phyloP scores from a whole-genome alignment of 2,329 filamentous ascomycete species.

The Penicillium fuscoglaucum region DNA sequence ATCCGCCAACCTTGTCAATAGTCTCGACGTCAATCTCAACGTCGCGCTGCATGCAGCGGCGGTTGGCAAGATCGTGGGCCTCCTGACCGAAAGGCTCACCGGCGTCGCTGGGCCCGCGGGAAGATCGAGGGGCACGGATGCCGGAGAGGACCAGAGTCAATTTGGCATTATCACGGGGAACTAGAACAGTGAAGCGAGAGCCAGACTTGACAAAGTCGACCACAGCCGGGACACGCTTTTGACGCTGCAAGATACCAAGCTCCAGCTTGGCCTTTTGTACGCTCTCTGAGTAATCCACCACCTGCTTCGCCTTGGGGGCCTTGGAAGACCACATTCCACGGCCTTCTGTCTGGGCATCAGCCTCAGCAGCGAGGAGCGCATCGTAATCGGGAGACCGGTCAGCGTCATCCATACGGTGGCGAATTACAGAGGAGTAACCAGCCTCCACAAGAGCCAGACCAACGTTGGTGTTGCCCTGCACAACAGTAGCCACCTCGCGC shows the following conservation, averaged over 20 bases:
- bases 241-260: slow-evolving; percentile 79
- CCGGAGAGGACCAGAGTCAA: slow-evolving; percentile 92
- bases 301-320: slow-evolving; percentile 76
- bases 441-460: slow-evolving; percentile 83
- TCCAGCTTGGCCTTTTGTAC: slow-evolving; percentile 95
- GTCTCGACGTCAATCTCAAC: slow-evolving; percentile 94
- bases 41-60: slow-evolving; percentile 87
- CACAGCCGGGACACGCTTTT: slow-evolving; percentile 88
- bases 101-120: slow-evolving; percentile 74
- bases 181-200: slow-evolving; percentile 85
- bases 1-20: slow-evolving; percentile 93
- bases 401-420: slow-evolving; percentile 90
- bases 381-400: slow-evolving; percentile 95
- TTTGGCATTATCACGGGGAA: slow-evolving; percentile 91
- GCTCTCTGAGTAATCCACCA: slow-evolving; percentile 86
- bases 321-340: slow-evolving; percentile 97
- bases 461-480: slow-evolving; percentile 81
- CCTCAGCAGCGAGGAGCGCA: slow-evolving; percentile 48
- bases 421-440: slow-evolving; percentile 89
- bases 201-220: slow-evolving; percentile 99
- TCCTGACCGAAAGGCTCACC: slow-evolving; percentile 95
- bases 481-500: slow-evolving; percentile 88
- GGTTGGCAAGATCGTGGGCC: slow-evolving; percentile 86
- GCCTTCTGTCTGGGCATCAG: slow-evolving; percentile 73
- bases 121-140: slow-evolving; percentile 85